Conservation (phyloP, 164 flowering plant genomes). For the Kingdonia uniflora region DNA sequence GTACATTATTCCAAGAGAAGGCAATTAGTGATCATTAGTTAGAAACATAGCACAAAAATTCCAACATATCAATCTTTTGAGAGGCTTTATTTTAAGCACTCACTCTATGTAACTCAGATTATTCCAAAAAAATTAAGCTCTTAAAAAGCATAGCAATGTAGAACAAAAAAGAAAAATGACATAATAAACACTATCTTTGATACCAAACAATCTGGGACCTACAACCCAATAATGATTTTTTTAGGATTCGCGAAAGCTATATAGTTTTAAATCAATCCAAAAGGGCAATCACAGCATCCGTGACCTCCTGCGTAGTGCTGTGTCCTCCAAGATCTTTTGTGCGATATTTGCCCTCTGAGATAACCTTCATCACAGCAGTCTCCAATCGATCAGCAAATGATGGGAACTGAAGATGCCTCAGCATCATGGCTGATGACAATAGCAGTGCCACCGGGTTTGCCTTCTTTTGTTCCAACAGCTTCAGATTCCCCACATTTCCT, state of each 20-base stretch:
- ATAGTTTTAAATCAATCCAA: slow-evolving; percentile 1
- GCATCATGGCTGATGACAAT: slow-evolving; percentile 17
- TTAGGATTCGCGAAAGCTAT: neutral
- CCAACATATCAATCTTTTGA: too few species aligned
- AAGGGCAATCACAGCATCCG: slow-evolving; percentile 10
- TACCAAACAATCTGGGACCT: neutral
- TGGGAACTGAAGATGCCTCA: slow-evolving; percentile 27
- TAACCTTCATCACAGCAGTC: slow-evolving; percentile 31
- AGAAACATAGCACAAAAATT: too few species aligned
- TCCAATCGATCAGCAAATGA: slow-evolving; percentile 76
- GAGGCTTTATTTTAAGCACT: too few species aligned
- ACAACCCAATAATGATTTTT: neutral
- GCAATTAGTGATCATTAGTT: too few species aligned
- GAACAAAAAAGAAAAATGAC: neutral
- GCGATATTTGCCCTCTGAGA: slow-evolving; percentile 9
- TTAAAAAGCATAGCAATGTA: too few species aligned
- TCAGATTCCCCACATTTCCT: slow-evolving; percentile 14
- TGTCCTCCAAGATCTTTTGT: slow-evolving; percentile 16
- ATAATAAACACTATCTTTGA: neutral
- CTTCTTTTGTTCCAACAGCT: slow-evolving; percentile 10
- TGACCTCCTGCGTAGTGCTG: slow-evolving; percentile 14
- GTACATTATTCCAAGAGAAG: too few species aligned
- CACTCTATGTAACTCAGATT: too few species aligned
- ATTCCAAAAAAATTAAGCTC: too few species aligned
- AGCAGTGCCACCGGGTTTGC: slow-evolving; percentile 16